phyloP scores from a whole-genome alignment of 2,329 filamentous ascomycete species.

The Leptodontidium sp. region DNA sequence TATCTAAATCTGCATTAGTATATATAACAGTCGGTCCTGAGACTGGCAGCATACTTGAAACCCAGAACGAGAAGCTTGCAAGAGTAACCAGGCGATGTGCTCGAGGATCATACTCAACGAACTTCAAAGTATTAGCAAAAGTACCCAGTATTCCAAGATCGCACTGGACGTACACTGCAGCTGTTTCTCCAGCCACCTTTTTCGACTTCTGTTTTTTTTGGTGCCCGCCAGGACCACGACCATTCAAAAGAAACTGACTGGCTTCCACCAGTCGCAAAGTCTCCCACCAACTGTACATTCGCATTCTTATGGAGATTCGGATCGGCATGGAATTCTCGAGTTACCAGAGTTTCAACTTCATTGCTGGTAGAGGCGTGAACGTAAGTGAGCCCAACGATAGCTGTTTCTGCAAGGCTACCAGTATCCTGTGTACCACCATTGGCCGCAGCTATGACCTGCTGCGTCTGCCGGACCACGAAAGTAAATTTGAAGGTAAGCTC shows the following conservation, averaged over 20 bases:
- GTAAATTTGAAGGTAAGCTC: slow-evolving; percentile 94
- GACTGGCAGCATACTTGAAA: slow-evolving; percentile 71
- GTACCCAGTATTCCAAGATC: neutral
- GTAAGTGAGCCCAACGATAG: slow-evolving; percentile 89
- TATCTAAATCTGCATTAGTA: slow-evolving; percentile 38
- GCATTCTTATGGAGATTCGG: slow-evolving; percentile 97
- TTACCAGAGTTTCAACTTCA: slow-evolving; percentile 93
- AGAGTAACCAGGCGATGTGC: slow-evolving; percentile 89
- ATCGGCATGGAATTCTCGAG: slow-evolving; percentile 94
- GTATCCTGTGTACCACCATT: slow-evolving; percentile 59
- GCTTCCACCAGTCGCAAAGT: slow-evolving; percentile 85
- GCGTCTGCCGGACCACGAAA: slow-evolving; percentile 74
- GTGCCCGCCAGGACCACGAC: slow-evolving; percentile 97
- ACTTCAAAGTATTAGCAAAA: slow-evolving; percentile 58
- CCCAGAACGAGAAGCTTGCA: slow-evolving; percentile 94
- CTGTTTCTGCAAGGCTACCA: slow-evolving; percentile 68
- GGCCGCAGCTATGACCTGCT: slow-evolving; percentile 51
- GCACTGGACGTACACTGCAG: slow-evolving; percentile 73
- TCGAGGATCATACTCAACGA: slow-evolving; percentile 95
- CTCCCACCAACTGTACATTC: slow-evolving; percentile 94
- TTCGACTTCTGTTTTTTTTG: slow-evolving; percentile 80
- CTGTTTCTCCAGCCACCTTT: slow-evolving; percentile 92
- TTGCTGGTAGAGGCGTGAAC: slow-evolving; percentile 85
- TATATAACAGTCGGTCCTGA: slow-evolving; percentile 34
- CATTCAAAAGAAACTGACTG: slow-evolving; percentile 89